phyloP scores from a whole-genome alignment of 441 rosid genomes.

The Syzygium syzygioides region DNA sequence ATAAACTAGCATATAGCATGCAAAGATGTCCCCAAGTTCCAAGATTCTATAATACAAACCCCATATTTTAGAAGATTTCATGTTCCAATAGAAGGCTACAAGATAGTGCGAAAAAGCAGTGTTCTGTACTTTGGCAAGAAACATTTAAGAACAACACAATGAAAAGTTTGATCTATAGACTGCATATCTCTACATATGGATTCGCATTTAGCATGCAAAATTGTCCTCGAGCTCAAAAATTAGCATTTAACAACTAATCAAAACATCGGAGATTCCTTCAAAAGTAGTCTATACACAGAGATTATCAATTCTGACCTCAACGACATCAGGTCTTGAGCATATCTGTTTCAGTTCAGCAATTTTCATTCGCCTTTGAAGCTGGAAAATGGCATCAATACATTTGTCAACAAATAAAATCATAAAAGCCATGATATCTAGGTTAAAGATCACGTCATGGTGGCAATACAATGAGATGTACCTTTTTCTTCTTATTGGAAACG shows the following conservation, averaged over 20 bases:
- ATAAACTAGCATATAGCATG: neutral
- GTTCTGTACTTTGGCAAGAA: neutral
- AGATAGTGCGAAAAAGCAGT: neutral
- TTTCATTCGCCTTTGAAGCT: slow-evolving; percentile 95
- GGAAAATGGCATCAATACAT: neutral
- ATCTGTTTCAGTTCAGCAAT: slow-evolving; percentile 93
- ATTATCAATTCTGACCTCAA: slow-evolving; percentile 53
- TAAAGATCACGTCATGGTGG: neutral
- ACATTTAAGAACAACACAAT: neutral
- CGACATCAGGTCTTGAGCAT: slow-evolving; percentile 96
- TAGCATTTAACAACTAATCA: neutral
- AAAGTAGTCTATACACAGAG: neutral
- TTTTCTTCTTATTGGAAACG: slow-evolving; percentile 88
- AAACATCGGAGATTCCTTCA: neutral
- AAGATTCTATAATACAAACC: neutral
- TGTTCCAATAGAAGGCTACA: neutral
- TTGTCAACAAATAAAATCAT: neutral
- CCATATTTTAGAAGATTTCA: neutral
- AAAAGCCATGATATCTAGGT: neutral
- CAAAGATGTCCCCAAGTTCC: neutral
- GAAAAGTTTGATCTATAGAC: neutral
- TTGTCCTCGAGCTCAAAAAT: neutral
- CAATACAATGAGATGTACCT: slow-evolving; percentile 31
- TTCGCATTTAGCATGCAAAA: neutral
- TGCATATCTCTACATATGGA: neutral